phyloP scores from a whole-genome alignment of 345 rosid genomes.

The thale cress (Arabidopsis thaliana) region DNA sequence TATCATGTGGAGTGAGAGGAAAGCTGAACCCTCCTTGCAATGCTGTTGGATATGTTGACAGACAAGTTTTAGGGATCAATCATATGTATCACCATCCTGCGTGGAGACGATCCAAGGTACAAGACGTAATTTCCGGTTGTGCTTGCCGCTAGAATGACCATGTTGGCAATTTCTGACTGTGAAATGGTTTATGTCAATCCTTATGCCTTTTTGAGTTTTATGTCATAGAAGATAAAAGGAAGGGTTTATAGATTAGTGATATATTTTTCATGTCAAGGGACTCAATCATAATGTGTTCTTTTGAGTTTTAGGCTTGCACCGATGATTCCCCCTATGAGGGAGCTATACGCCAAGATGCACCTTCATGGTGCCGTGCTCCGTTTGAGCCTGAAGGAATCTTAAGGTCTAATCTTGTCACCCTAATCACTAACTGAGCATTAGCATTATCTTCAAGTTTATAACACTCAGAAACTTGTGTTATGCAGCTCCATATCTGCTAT shows the following conservation, averaged over 20 bases:
- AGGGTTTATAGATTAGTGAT: background rate
- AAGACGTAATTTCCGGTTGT: background rate
- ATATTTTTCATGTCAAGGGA: background rate
- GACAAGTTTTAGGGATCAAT: conserved; percentile 69
- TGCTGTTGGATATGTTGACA: conserved; percentile 81
- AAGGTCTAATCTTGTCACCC: conserved; percentile 53
- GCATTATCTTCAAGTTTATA: conserved; percentile 7
- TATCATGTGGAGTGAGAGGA: conserved; percentile 75
- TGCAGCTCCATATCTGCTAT: conserved; percentile 83
- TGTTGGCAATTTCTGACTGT: background rate
- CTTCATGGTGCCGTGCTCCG: conserved; percentile 89
- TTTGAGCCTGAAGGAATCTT: conserved; percentile 94
- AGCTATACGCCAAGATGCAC: conserved; percentile 60
- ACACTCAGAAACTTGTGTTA: conserved; percentile 19
- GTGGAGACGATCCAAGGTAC: conserved; percentile 90
- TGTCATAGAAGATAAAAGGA: background rate
- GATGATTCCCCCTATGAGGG: conserved; percentile 66
- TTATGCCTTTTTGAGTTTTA: background rate
- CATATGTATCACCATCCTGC: conserved; percentile 88
- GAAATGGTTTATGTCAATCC: background rate
- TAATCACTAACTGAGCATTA: background rate
- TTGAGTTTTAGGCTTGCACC: conserved; percentile 73
- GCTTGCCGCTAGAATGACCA: background rate
- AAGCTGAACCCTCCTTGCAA: conserved; percentile 86
- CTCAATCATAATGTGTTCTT: background rate